Evolutionary conservation across 768 basidiomycete species (phyloP), one percentile per base, ranked within the genome.

Genomic region (Naganishia vaughanmartiniae): DNA sequence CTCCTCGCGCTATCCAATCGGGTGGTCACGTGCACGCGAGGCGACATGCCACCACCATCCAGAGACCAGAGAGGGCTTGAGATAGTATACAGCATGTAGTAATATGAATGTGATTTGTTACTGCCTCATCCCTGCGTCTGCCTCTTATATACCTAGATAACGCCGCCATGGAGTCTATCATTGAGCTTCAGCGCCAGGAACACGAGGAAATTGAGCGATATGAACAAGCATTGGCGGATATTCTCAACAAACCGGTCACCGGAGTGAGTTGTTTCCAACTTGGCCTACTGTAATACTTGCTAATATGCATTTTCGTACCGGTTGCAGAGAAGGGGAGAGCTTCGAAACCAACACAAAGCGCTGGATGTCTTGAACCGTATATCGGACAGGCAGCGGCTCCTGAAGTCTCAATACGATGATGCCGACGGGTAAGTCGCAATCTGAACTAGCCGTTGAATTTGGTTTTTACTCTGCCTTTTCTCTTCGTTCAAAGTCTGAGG

Each of bases 121-220:
- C 45, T 28, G 39, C 39, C 9, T 45, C 15, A 6, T n/a, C 10
- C 26, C 10, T 46, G 30, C 60, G 9, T n/a, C 6, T 10, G 5
- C 19, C 4, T 60, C 39, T 60, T 5, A 9, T 60, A 19, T 3
- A 60, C 17, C 17, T 26, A 36, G 36, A 30, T 65, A 36, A 5
- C 30, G 17, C 26, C 21, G 31, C 46, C 54, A 96, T 96, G 94
- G 93, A 97, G 85, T 93, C 92, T 55, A 84, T 92, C 76, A 85
- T 97, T 79, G 95, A 99, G 83, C 83, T 91, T n/a, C 91, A 95
- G 78, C 88, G 95, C 65, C 93, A 93, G 76, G 90, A 89, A 15
- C 95, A 98, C 83, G 93, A 97, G 83, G 94, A 97, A 81, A 86
- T 93, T 30, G 95, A 99, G 83, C 88, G 90, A 65, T 90, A 92